Base-by-base conservation (phyloP, 2,329 filamentous ascomycete genomes). In the Paraphaeosphaeria sporulosa region DNA sequence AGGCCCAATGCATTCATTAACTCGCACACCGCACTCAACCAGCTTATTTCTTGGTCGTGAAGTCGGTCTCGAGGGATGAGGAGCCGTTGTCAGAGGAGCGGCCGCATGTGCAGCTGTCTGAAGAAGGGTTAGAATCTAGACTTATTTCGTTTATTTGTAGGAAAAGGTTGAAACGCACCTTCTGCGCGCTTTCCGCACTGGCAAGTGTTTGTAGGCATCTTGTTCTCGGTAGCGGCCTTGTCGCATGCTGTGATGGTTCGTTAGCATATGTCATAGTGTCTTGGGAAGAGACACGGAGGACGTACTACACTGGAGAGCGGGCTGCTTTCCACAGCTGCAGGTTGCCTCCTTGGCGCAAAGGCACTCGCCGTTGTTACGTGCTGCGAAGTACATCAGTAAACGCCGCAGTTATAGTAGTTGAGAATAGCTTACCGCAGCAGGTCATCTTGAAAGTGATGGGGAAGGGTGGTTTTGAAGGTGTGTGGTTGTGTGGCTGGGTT, bases 301-400 rank as follows among this genome's bases (percentile, higher is more conserved):
- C 74, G 62, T 77, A 77, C 75, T 90, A 87, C 94, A 98, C 77
- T 94, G 85, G 51, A 97, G 87, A 52, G 94, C 94, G 4, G 89
- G 87, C 76, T 95, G 86, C 83, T 97, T 89, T 75, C 94, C 94
- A 78, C 94, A 98, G 17, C 92, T 96, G 87, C 93, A 97, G 62
- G 80, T 87, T 63, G 86, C 85, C 69, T 87, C 84, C 56, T 82
- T 79, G 42, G 85, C 84, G 70, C 85, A 87, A 67, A 84, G 83
- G 70, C 87, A 89, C 71, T 81, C 78, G 69, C 80, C 81, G 65
- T 82, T 81, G 69, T 84, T 81, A 69, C 84, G 84, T 77, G 84
- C 51, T 54, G 21, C 5, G 10, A 27, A 30, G 19, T 25, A 21
- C 7, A 34, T 54, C 23, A 54, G 51, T 13, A 54, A 10, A 34